Percentiles rank a stretch among this genome's conserved stretches.
Evolutionary conservation across 78 protist species (phyloP).

Genomic region (Dictyostelium intermedium): DNA sequence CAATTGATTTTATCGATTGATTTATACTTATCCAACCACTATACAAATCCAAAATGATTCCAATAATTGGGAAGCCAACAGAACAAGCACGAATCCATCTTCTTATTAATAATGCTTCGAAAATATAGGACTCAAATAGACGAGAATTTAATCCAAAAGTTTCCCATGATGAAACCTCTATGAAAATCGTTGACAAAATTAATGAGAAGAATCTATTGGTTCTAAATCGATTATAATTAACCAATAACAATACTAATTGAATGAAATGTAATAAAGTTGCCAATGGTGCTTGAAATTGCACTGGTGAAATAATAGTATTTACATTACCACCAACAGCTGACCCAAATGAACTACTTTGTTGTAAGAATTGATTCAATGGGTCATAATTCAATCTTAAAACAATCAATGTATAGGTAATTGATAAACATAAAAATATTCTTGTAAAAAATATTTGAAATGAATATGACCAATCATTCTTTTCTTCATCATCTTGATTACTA

Average conservation of each 20-base stretch:
- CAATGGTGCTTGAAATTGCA: conserved; percentile 18
- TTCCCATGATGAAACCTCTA: background rate
- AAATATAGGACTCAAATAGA: conserved; percentile 1
- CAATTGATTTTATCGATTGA: background rate
- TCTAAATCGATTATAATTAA: background rate
- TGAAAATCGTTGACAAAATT: conserved; percentile 5
- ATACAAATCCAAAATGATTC: background rate
- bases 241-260: background rate
- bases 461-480: background rate
- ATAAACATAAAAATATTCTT: conserved; percentile 24
- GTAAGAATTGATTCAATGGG: background rate
- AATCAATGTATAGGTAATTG: conserved; percentile 1
- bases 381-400: conserved; percentile 7
- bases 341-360: background rate
- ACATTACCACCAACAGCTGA: background rate
- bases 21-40: background rate
- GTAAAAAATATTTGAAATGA: conserved; percentile 21
- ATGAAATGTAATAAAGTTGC: background rate
- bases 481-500: background rate
- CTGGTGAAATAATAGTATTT: background rate
- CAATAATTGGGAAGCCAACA: background rate
- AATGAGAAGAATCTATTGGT: conserved; percentile 11
- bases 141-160: background rate
- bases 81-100: conserved; percentile 35
- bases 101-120: conserved; percentile 4